Conservation (phyloP, 1,284 basidiomycete genomes). For the Cryptococcus wingfieldii region DNA sequence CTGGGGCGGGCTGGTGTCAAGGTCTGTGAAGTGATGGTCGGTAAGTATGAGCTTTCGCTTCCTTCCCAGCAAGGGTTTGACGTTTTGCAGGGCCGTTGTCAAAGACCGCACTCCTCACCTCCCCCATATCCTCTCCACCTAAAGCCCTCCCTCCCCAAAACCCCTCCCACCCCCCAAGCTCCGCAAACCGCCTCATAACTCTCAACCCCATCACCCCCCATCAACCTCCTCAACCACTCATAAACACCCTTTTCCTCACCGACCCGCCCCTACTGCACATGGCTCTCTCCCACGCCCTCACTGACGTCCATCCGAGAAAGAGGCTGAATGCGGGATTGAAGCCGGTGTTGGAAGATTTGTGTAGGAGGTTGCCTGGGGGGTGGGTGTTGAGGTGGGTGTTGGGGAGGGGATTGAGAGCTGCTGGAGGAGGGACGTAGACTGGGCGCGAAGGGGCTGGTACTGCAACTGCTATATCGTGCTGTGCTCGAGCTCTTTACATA, state of each 20-base stretch:
- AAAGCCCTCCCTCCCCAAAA: too few species aligned
- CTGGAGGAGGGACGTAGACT: background rate
- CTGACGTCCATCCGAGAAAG: slow-evolving; percentile 37
- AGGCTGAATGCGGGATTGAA: slow-evolving; percentile 36
- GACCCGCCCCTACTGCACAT: background rate
- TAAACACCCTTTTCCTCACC: background rate
- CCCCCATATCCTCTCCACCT: slow-evolving; percentile 1
- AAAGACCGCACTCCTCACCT: slow-evolving; percentile 21
- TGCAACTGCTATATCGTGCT: too few species aligned
- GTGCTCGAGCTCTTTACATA: too few species aligned
- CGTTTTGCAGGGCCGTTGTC: background rate
- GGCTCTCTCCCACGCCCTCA: slow-evolving; percentile 14
- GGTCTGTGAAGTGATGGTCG: slow-evolving; percentile 41
- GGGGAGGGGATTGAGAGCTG: slow-evolving; percentile 25
- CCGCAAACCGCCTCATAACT: too few species aligned
- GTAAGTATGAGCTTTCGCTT: slow-evolving; percentile 23
- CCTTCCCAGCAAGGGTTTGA: background rate
- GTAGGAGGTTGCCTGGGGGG: slow-evolving; percentile 24
- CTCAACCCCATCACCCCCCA: background rate
- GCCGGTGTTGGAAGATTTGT: slow-evolving; percentile 26
- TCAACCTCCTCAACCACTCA: too few species aligned
- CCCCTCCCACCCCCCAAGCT: too few species aligned
- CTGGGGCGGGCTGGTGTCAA: slow-evolving; percentile 28
- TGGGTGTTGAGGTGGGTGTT: slow-evolving; percentile 31
- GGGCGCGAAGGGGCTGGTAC: background rate